Conservation (phyloP, 2,329 filamentous ascomycete genomes). For the Scedosporium dehoogii region DNA sequence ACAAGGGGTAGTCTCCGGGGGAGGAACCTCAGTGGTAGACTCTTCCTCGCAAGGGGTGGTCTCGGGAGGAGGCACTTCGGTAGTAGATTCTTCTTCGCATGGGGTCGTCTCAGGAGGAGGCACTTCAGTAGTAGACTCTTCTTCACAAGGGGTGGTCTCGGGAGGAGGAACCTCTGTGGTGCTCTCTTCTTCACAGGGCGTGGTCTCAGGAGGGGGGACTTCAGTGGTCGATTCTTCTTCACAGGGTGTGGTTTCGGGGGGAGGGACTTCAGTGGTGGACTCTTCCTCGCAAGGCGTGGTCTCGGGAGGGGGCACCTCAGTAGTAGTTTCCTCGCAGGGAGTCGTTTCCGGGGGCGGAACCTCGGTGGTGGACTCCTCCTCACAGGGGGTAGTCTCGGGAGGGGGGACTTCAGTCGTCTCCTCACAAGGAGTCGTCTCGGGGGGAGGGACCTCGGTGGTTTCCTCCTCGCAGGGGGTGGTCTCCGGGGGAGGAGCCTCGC, state of each 20-base stretch:
- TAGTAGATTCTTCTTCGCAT: neutral
- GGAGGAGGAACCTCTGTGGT: constrained; percentile 6
- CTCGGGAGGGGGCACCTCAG: no score
- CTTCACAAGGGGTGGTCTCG: constrained; percentile 2
- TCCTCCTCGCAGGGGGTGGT: neutral
- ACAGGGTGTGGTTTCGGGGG: neutral
- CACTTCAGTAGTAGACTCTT: constrained; percentile 2
- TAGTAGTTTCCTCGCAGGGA: no score
- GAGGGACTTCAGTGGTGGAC: neutral
- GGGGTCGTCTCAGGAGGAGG: constrained; percentile 7
- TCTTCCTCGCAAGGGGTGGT: neutral
- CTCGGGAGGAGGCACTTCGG: constrained; percentile 6
- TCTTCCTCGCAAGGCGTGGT: neutral
- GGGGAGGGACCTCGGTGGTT: neutral
- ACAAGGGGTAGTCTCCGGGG: constrained; percentile 3
- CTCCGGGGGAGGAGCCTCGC: neutral
- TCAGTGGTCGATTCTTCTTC: neutral
- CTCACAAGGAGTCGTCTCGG: no score
- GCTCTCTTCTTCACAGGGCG: neutral
- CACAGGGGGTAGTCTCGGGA: no score
- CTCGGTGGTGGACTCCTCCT: no score
- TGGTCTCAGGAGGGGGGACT: constrained; percentile 7
- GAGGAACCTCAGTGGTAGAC: constrained; percentile 1
- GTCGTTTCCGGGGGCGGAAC: no score
- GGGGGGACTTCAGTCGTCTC: no score